phyloP scores from a whole-genome alignment of 306 rosid genomes.

The Mucuna pruriens region DNA sequence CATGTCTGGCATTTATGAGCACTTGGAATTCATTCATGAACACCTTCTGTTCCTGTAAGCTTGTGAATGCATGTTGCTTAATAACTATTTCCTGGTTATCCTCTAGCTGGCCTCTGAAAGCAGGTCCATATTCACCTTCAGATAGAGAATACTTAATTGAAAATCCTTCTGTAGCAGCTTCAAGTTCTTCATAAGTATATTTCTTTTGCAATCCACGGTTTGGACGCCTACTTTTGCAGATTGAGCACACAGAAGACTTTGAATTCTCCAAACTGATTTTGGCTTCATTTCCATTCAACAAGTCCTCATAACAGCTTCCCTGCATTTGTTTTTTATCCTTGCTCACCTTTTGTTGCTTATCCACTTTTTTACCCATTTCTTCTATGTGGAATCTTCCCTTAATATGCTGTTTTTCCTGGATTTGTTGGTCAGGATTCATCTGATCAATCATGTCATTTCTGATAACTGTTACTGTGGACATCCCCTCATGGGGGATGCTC shows the following conservation, averaged over 20 bases:
- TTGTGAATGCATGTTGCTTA: constrained; percentile 61
- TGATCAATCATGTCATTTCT: constrained; percentile 16
- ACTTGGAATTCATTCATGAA: constrained; percentile 61
- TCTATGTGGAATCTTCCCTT: constrained; percentile 29
- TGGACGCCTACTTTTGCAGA: constrained; percentile 60
- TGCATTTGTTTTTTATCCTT: constrained; percentile 31
- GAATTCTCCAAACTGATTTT: constrained; percentile 32
- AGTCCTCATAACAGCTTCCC: constrained; percentile 31
- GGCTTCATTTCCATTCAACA: constrained; percentile 1
- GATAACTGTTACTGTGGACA: not conserved
- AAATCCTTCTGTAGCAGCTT: constrained; percentile 66
- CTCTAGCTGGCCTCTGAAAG: constrained; percentile 58
- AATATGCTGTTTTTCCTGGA: constrained; percentile 12
- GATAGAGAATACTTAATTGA: constrained; percentile 58
- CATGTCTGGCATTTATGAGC: constrained; percentile 68
- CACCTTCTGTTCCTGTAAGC: constrained; percentile 60
- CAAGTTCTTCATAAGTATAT: constrained; percentile 63
- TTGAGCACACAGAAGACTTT: constrained; percentile 49
- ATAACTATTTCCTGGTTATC: constrained; percentile 62
- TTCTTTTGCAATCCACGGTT: constrained; percentile 49
- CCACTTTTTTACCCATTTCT: not conserved
- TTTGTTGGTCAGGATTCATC: not conserved
- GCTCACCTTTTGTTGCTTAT: not conserved
- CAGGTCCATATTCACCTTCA: constrained; percentile 63
- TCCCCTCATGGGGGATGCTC: not conserved